A percentile compares a stretch with the other conserved stretches of the same genome.
Conservation (phyloP, 2,329 filamentous ascomycete species). For the Neocucurbitaria cava region DNA sequence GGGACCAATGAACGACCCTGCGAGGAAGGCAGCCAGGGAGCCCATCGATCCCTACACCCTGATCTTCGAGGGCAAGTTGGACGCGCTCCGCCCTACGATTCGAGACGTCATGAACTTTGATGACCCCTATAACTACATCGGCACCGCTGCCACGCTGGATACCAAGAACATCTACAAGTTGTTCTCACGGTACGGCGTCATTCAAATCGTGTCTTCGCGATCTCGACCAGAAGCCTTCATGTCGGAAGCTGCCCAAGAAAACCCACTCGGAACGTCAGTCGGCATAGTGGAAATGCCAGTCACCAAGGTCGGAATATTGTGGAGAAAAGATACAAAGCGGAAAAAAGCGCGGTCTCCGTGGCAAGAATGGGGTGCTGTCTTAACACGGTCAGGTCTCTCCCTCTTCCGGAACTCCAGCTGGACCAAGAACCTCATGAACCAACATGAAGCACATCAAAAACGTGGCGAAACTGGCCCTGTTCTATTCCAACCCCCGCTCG, state of each 20-base stretch:
- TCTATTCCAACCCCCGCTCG: slow-evolving; percentile 87
- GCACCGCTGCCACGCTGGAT: slow-evolving; percentile 77
- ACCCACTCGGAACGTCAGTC: slow-evolving; percentile 79
- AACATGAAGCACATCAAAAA: slow-evolving; percentile 83
- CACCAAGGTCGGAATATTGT: slow-evolving; percentile 91
- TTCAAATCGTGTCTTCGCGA: slow-evolving; percentile 93
- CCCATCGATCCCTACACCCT: slow-evolving; percentile 94
- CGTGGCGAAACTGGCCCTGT: slow-evolving; percentile 79
- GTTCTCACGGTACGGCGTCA: slow-evolving; percentile 87
- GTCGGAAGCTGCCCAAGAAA: slow-evolving; percentile 82
- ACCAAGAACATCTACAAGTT: slow-evolving; percentile 83
- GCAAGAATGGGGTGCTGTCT: slow-evolving; percentile 98
- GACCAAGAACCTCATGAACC: slow-evolving; percentile 89
- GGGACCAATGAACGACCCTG: slow-evolving; percentile 68
- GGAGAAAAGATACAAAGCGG: slow-evolving; percentile 93
- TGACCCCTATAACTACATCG: slow-evolving; percentile 88
- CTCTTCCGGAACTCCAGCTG: slow-evolving; percentile 93
- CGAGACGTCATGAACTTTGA: slow-evolving; percentile 93
- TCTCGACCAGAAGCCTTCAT: slow-evolving; percentile 96
- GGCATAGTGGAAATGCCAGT: slow-evolving; percentile 97
- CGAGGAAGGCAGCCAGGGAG: slow-evolving; percentile 73
- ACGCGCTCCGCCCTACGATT: slow-evolving; percentile 80
- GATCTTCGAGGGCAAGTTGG: slow-evolving; percentile 88
- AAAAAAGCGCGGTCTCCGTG: slow-evolving; percentile 94
- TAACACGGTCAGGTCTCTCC: slow-evolving; percentile 96